Conservation (phyloP, 2,329 filamentous ascomycete genomes). For the Cadophora gregata region DNA sequence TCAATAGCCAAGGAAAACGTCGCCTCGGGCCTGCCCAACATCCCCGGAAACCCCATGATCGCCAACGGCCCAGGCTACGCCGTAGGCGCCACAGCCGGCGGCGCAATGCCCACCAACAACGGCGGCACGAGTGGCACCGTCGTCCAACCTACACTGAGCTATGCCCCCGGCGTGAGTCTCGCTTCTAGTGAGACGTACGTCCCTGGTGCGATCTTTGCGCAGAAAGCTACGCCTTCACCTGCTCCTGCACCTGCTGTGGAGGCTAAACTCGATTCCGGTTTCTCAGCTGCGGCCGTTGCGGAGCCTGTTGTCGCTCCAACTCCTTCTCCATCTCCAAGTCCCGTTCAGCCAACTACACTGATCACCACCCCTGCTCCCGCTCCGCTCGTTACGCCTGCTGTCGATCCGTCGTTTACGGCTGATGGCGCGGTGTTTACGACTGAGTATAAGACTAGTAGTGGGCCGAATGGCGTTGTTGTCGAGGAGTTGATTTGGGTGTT, state of each 20-base stretch:
- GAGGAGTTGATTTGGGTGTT: conserved; percentile 64
- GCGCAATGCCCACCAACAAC: conserved; percentile 25
- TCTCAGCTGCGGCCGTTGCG: conserved; percentile 19
- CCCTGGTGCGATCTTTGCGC: conserved; percentile 45
- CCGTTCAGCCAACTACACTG: background rate
- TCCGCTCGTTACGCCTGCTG: background rate
- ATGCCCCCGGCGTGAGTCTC: conserved; percentile 38
- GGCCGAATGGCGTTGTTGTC: conserved; percentile 50
- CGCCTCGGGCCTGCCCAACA: conserved; percentile 50
- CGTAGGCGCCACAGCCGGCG: conserved; percentile 28
- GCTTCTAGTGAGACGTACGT: conserved; percentile 32
- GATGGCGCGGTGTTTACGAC: conserved; percentile 52
- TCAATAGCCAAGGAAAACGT: conserved; percentile 65
- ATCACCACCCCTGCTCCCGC: conserved; percentile 15
- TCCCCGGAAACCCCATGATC: conserved; percentile 70
- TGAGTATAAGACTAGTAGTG: conserved; percentile 54
- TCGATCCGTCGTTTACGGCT: conserved; percentile 18
- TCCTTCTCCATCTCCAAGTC: conserved; percentile 30
- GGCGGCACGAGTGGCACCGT: conserved; percentile 16
- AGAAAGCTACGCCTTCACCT: conserved; percentile 3
- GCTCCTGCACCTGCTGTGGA: background rate
- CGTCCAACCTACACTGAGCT: conserved; percentile 39
- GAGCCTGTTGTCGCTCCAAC: conserved; percentile 10
- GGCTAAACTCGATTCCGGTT: background rate
- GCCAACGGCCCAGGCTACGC: conserved; percentile 51